Base-by-base conservation (phyloP, 75 land plant species). In the Ceratopteris richardii region DNA sequence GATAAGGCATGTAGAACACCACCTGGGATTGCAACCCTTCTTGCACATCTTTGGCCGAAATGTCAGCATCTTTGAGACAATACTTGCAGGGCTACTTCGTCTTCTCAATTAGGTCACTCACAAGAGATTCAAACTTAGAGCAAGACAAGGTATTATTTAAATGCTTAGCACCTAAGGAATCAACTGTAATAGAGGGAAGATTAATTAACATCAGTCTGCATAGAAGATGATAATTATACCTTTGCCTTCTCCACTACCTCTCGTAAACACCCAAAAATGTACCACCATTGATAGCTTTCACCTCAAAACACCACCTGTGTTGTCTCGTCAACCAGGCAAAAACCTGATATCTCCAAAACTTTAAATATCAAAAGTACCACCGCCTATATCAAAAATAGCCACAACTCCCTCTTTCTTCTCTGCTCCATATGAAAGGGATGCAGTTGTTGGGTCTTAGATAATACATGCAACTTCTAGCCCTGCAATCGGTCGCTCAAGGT, bases 311-410 rank as follows among this genome's bases (percentile, higher is more conserved):
- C 86, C 86, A 60, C 68, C 75, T 0, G n/a, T n/a, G n/a, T n/a
- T n/a, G n/a, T n/a, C n/a, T n/a, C n/a, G n/a, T n/a, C n/a, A n/a
- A n/a, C n/a, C n/a, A n/a, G n/a, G n/a, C n/a, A n/a, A n/a, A n/a
- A n/a, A n/a, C n/a, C n/a, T n/a, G 86, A 83, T 5, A 83, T 83
- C 39, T 83, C 86, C 40, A 83, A 44, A 17, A 83, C n/a, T 80
- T n/a, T 87, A 86, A 11, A 86, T 78, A 74, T 86, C 90, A 72
- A 86, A 85, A 40, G 88, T 85, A 37, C 88, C 88, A 59, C 88
- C 88, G 20, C 88, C 88, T 57, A 85, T 82, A 74, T 86, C 87
- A 56, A 83, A 86, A 23, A 86, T 87, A 42, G 82, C 78, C 52
- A n/a, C n/a, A n/a, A n/a, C n/a, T n/a, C n/a, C n/a, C n/a, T n/a